These are phyloP conservation scores for Colletotrichum scovillei DNA, from an alignment of 2,329 filamentous ascomycete genomes.

Conservation along the genomic window DNA sequence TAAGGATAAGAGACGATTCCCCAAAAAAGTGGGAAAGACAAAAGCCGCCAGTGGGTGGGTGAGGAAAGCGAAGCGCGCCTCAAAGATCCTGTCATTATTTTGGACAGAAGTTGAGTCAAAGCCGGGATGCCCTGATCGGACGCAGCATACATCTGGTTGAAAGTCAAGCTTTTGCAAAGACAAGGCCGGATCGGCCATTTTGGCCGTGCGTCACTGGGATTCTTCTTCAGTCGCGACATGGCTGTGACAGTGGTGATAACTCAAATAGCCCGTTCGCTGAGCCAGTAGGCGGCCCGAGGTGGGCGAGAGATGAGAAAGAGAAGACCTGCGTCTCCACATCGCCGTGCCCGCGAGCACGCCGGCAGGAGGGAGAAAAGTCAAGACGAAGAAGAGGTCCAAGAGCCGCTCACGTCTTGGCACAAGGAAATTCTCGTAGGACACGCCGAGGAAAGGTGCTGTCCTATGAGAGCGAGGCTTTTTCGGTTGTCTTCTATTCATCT, in stretches of 20 bases:
- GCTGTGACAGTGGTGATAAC: constrained; percentile 32
- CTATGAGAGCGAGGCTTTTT: background rate
- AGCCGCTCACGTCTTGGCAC: background rate
- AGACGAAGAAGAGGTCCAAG: constrained; percentile 26
- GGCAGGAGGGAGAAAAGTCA: background rate
- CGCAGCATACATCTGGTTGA: background rate
- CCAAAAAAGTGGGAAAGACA: background rate
- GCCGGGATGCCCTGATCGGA: background rate
- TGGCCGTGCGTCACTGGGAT: constrained; percentile 14
- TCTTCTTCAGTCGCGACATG: constrained; percentile 28
- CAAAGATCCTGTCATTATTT: background rate
- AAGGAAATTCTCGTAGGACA: too few species aligned
- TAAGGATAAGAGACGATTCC: constrained; percentile 12
- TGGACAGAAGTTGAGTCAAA: background rate
- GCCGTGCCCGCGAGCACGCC: background rate
- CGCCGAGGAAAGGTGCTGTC: background rate
- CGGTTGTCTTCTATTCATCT: background rate
- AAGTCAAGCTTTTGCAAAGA: background rate
- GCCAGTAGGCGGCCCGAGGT: background rate
- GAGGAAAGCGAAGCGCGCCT: background rate
- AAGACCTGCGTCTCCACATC: background rate
- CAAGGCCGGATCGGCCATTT: background rate
- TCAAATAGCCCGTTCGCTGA: constrained; percentile 11
- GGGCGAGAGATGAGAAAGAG: background rate
- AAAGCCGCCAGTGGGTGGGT: constrained; percentile 8